A percentile compares a stretch with the other conserved stretches of the same genome.
These are phyloP conservation scores for Blastobotrys attinorum DNA, from an alignment of 805 yeast genomes.

Conservation along the genomic window DNA sequence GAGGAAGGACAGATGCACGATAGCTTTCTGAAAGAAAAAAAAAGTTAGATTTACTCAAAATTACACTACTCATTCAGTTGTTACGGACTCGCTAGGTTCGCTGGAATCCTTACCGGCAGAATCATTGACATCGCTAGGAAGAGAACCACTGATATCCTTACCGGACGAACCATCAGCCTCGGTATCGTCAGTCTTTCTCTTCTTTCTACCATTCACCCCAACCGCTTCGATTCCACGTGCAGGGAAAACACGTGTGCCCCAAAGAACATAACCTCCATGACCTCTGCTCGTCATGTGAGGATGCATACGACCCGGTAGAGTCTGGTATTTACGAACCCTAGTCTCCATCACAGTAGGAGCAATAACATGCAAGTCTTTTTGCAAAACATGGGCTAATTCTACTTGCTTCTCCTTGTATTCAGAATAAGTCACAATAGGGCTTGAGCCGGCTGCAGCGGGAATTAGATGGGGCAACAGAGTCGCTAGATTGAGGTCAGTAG, in stretches of 20 bases:
- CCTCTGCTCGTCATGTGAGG: conserved; percentile 92
- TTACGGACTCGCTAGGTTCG: no score
- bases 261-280: conserved; percentile 81
- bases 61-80: no score
- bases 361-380: conserved; percentile 59
- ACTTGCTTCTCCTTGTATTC: conserved; percentile 75
- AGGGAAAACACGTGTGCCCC: conserved; percentile 76
- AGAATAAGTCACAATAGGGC: conserved; percentile 77
- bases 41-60: no score
- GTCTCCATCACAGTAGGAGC: conserved; percentile 82
- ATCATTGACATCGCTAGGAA: no score
- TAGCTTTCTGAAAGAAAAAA: no score
- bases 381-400: conserved; percentile 62
- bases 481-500: conserved; percentile 63
- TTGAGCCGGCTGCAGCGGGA: conserved; percentile 68
- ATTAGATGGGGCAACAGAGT: conserved; percentile 55
- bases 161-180: no score
- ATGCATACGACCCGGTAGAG: conserved; percentile 88
- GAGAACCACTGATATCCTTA: no score
- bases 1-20: conserved; percentile 11
- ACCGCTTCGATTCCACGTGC: conserved; percentile 59
- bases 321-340: conserved; percentile 79
- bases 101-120: no score
- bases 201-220: conserved; percentile 45
- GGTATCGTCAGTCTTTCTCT: conserved; percentile 11